A percentile compares a stretch with the other conserved stretches of the same genome.
Evolutionary conservation across 2,329 filamentous ascomycete species (phyloP).

Genomic region (Venturia carpophila): DNA sequence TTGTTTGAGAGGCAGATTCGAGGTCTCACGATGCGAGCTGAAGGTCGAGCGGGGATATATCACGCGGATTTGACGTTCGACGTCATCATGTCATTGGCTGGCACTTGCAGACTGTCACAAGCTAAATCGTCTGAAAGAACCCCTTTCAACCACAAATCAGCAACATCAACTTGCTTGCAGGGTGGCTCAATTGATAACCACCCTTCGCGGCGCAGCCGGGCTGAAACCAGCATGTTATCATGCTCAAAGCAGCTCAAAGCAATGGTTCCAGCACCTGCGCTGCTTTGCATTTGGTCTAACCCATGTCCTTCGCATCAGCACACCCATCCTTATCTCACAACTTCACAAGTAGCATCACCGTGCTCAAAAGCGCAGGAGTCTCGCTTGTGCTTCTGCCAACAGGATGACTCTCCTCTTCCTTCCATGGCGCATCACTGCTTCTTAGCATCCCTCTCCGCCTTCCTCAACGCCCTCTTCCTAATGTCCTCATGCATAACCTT

Average conservation of each 20-base stretch:
- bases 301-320: not conserved
- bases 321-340: too few species aligned
- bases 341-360: not conserved
- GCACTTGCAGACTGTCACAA: not conserved
- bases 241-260: not conserved
- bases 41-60: conserved; percentile 5
- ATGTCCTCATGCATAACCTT: conserved; percentile 73
- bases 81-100: conserved; percentile 12
- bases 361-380: not conserved
- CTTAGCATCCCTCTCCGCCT: conserved; percentile 75
- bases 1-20: not conserved
- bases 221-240: too few species aligned
- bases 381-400: not conserved
- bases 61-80: not conserved
- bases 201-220: too few species aligned
- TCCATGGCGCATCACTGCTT: conserved; percentile 37
- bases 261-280: not conserved
- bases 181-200: too few species aligned
- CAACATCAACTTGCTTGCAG: not conserved
- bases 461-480: conserved; percentile 70
- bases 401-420: not conserved
- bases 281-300: not conserved
- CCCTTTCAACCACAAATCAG: not conserved
- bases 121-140: not conserved
- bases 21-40: not conserved